Evolutionary conservation across 2,329 filamentous ascomycete species (phyloP).

Genomic region (Fusarium siculi): DNA sequence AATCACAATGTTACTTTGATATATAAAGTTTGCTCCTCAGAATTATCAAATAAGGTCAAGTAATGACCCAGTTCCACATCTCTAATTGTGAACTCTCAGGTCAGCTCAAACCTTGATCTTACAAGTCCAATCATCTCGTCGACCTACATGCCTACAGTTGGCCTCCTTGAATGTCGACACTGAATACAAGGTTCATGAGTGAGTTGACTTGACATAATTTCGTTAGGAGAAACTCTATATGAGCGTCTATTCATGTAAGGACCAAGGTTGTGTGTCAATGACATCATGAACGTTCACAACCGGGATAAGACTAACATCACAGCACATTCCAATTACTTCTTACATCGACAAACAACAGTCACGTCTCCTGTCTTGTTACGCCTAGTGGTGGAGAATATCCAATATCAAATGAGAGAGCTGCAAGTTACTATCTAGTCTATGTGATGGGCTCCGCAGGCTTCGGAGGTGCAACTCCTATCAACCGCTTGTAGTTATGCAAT

Average conservation of each 20-base stretch:
- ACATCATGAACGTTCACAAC: neutral
- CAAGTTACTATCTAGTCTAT: neutral
- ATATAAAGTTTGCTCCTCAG: neutral
- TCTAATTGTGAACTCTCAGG: neutral
- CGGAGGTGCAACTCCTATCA: constrained; percentile 1
- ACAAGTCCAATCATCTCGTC: neutral
- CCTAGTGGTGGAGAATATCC: neutral
- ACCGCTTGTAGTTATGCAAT: neutral
- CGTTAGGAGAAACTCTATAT: neutral
- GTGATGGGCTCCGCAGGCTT: neutral
- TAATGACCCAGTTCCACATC: neutral
- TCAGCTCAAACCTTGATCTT: neutral
- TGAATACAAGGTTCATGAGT: neutral
- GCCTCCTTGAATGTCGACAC: neutral
- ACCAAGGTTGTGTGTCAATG: neutral
- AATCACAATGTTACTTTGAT: neutral
- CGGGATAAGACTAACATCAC: neutral
- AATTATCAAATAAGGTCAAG: neutral
- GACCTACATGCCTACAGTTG: neutral
- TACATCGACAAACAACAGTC: neutral
- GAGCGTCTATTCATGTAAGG: neutral
- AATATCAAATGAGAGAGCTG: neutral
- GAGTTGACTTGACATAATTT: neutral
- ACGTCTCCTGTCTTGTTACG: neutral
- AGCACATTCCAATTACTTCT: neutral